Conservation (phyloP, 2,329 filamentous ascomycete genomes). For the Pseudopyricularia javanii region DNA sequence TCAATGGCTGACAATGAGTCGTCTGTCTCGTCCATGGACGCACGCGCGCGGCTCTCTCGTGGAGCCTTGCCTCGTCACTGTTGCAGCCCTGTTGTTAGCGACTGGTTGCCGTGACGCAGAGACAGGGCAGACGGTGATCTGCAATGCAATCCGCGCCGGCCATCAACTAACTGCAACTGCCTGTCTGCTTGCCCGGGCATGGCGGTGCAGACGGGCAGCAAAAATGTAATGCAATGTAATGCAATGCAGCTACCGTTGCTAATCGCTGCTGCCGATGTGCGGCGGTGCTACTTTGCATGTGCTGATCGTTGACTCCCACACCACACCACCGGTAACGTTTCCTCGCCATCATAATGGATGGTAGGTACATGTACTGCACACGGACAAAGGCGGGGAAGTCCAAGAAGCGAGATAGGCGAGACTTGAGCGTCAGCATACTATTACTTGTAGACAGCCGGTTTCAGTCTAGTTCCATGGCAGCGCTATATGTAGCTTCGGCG, state of each 20-base stretch:
- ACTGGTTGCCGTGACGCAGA: background rate
- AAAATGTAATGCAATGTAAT: background rate
- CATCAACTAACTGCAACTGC: background rate
- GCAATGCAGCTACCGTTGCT: background rate
- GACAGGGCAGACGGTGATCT: background rate
- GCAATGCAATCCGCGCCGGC: background rate
- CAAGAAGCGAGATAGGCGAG: too few species aligned
- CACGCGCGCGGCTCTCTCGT: background rate
- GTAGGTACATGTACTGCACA: too few species aligned
- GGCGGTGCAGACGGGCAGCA: background rate
- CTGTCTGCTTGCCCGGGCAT: background rate
- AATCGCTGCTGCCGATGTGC: background rate
- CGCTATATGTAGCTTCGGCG: background rate
- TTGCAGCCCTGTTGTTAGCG: background rate
- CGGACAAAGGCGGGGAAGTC: too few species aligned
- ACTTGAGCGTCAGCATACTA: too few species aligned
- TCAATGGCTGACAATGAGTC: background rate
- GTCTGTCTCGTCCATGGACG: background rate
- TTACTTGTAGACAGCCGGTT: too few species aligned
- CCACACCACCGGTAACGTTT: background rate
- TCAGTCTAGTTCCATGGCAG: too few species aligned
- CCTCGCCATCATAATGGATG: too few species aligned
- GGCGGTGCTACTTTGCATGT: background rate
- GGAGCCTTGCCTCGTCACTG: background rate
- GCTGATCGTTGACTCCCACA: background rate